Base-by-base conservation (phyloP, 2,329 filamentous ascomycete genomes). In the Colletotrichum sublineola region DNA sequence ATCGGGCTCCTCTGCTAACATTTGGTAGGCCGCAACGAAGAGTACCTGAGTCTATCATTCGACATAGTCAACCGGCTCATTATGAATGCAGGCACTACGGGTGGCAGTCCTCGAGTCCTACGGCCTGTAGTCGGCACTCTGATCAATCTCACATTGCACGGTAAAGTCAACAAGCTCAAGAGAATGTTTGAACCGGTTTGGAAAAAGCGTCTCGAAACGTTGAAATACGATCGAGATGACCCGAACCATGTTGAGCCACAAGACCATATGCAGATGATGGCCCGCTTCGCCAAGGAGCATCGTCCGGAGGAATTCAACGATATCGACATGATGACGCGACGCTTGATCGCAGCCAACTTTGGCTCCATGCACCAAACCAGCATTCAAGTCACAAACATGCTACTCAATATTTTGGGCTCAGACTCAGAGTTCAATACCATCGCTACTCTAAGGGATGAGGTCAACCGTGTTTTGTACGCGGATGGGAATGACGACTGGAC, bases 181-280 rank as follows among this genome's bases (percentile, higher is more conserved):
- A 76, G 75, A 2, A 77, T 79, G 56, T 60, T 79, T 20, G 67
- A 76, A 1, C 79, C 79, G 5, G 60, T 78, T 0, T 75, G 75
- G 61, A 44, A 73, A 44, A 72, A 75, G n/a, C 79, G 76, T 3
- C 67, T 78, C 36, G 75, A 78, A 29, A 63, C 68, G 24, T 74
- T 77, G 12, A 73, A 78, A 29, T 53, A 57, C 53, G 60, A 33
- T 12, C 38, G 24, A 15, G 55, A 69, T 38, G 76, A 77, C 46
- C 63, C 71, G 0, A 71, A 74, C 3, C 63, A 77, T 11, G 57
- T 75, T 20, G 77, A 78, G 9, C 82, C 82, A 0, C 77, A 80
- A 15, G 84, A 86, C 50, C 79, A 81, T 24, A 58, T 85, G 2
- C 84, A 85, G 73, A 81, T 83, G 76, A 84, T 85, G 80, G 71